Base-by-base conservation (phyloP, 2,329 filamentous ascomycete genomes). In the Fusarium nanum region DNA sequence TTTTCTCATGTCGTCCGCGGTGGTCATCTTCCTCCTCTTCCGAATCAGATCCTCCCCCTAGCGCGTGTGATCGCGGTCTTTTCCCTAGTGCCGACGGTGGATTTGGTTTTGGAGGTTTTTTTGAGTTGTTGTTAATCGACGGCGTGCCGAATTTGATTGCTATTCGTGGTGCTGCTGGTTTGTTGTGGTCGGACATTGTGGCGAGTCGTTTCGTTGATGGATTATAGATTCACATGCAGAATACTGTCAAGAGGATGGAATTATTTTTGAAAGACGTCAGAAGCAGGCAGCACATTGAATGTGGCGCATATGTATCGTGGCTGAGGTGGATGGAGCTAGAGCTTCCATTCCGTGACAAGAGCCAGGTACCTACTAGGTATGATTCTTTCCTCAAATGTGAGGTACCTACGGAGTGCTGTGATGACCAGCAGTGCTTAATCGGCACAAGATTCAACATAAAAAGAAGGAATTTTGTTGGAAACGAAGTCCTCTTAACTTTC, bases 71-170 rank as follows among this genome's bases (percentile, higher is more conserved):
- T 64, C 85, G 81, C 45, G 81, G 76, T 20, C 85, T 83, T 73
- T 87, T 87, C 63, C 85, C 85, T 16, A 87, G 76, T 6, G 79
- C 73, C 6, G 84, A 84, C 1, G 83, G 75, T 6, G 82, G 82
- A 18, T 78, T 75, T 11, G 78, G 72, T 18, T 78, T 79, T 22
- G 74, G 66, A 27, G 73, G 64, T 40, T 77, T 79, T 62, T 73
- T 70, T 18, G 73, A 67, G 54, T 68, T 77, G 16, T 73, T 76
- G 10, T 73, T 76, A 27, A 76, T 75, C 12, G 77, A 64, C 12
- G 72, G 48, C 9, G 77, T 67, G 37, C 83, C 81, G 41, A 87
- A 81, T 58, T 83, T 86, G 48, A 87, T 86, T 65, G 84, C 84
- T 73, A 87, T 86, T 27, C 83, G 80, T 20, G 73, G 64, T 37